phyloP scores from a whole-genome alignment of 1,139 yeast genomes.

The Candida mesenterica region DNA sequence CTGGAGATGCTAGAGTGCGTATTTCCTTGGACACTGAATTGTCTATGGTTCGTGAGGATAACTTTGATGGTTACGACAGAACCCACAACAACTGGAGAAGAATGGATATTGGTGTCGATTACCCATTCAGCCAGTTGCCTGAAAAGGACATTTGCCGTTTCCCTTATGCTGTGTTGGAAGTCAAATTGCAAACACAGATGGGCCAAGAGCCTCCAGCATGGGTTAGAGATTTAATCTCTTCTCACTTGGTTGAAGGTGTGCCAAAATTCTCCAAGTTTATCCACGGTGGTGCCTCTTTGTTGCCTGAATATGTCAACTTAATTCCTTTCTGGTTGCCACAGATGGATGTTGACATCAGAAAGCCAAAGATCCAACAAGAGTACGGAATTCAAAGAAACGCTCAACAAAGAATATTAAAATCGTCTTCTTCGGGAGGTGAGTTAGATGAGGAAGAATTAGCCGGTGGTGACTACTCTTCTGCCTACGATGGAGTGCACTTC shows the following conservation, averaged over 20 bases:
- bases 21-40: slow-evolving; percentile 95
- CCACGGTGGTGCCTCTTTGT: slow-evolving; percentile 87
- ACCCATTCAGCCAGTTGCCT: slow-evolving; percentile 84
- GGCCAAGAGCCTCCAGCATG: slow-evolving; percentile 99
- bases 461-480: slow-evolving; percentile 29
- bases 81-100: slow-evolving; percentile 96
- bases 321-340: slow-evolving; percentile 99
- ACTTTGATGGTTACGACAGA: slow-evolving; percentile 89
- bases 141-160: slow-evolving; percentile 85
- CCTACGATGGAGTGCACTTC: slow-evolving; percentile 44
- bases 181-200: slow-evolving; percentile 91
- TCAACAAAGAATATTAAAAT: slow-evolving; percentile 20
- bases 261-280: slow-evolving; percentile 97
- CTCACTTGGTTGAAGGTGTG: slow-evolving; percentile 95
- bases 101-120: slow-evolving; percentile 96
- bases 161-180: slow-evolving; percentile 97
- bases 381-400: slow-evolving; percentile 52
- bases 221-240: slow-evolving; percentile 88
- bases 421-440: slow-evolving; percentile 50
- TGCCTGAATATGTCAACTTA: slow-evolving; percentile 77
- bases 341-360: slow-evolving; percentile 92
- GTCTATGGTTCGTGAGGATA: slow-evolving; percentile 94
- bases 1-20: slow-evolving; percentile 98
- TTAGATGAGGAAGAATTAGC: slow-evolving; percentile 45
- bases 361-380: slow-evolving; percentile 69